Conservation (phyloP, 495 filamentous ascomycete species). For the Cercophora newfieldiana region DNA sequence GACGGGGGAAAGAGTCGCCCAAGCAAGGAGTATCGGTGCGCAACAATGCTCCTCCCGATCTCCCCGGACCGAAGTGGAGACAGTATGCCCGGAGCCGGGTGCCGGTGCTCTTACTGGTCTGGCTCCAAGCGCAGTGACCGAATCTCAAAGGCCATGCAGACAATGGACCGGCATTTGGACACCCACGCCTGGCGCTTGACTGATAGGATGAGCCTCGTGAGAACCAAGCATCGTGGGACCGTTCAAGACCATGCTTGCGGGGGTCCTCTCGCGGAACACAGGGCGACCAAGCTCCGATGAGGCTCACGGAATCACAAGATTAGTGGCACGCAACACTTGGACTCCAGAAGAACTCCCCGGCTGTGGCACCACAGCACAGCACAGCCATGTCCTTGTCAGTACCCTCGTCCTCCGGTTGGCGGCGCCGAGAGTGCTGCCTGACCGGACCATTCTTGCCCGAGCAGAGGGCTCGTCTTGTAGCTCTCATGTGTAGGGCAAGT, state of each 20-base stretch:
- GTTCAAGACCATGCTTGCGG: too few species aligned
- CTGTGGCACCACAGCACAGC: conserved; percentile 10
- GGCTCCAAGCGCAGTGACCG: too few species aligned
- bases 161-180: too few species aligned
- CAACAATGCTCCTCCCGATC: not conserved
- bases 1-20: too few species aligned
- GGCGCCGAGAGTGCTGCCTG: not conserved
- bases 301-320: conserved; percentile 20
- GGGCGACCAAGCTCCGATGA: conserved; percentile 10
- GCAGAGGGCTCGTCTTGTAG: not conserved
- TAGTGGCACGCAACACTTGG: conserved; percentile 16
- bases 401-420: conserved; percentile 4
- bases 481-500: not conserved
- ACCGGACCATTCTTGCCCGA: conserved; percentile 3
- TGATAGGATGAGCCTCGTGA: too few species aligned
- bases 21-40: not conserved
- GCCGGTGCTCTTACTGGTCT: too few species aligned
- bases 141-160: too few species aligned
- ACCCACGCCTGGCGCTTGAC: too few species aligned
- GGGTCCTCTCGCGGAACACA: not conserved
- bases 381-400: not conserved
- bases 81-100: too few species aligned
- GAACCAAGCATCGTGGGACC: too few species aligned
- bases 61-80: too few species aligned
- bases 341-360: conserved; percentile 10